phyloP scores from a whole-genome alignment of 2,329 filamentous ascomycete genomes.

The Xylaria sp. region DNA sequence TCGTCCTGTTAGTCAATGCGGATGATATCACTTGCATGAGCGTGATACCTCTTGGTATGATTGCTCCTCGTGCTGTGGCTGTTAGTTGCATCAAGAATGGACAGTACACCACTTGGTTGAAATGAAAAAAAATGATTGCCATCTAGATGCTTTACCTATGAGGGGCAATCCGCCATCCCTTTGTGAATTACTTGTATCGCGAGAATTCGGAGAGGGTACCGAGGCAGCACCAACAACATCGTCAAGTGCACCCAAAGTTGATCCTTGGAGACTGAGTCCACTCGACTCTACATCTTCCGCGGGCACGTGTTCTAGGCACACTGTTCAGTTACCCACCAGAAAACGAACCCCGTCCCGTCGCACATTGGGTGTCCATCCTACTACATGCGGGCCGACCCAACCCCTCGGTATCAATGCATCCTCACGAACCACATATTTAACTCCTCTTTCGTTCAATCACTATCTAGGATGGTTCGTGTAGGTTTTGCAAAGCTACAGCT shows the following conservation, averaged over 20 bases:
- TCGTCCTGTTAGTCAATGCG: background rate
- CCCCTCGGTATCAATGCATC: conserved; percentile 22
- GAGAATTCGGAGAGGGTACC: conserved; percentile 9
- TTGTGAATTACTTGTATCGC: background rate
- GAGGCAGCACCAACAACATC: conserved; percentile 8
- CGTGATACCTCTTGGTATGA: background rate
- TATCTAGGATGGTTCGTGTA: conserved; percentile 8
- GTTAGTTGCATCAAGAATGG: background rate
- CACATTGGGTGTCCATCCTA: conserved; percentile 18
- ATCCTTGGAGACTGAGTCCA: background rate
- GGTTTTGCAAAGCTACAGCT: conserved; percentile 17
- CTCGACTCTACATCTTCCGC: background rate
- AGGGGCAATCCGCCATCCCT: background rate
- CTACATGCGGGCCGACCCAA: conserved; percentile 27
- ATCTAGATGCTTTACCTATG: background rate
- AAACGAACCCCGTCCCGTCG: conserved; percentile 13
- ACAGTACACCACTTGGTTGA: background rate
- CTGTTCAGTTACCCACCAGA: conserved; percentile 7
- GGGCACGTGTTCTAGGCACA: conserved; percentile 9
- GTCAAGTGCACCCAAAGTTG: background rate
- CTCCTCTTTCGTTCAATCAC: background rate
- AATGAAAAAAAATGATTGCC: background rate
- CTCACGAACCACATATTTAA: conserved; percentile 6
- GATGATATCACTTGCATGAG: background rate
- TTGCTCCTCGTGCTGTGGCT: background rate